phyloP scores from a whole-genome alignment of 1,284 basidiomycete genomes.

The Sporisorium exsertum region DNA sequence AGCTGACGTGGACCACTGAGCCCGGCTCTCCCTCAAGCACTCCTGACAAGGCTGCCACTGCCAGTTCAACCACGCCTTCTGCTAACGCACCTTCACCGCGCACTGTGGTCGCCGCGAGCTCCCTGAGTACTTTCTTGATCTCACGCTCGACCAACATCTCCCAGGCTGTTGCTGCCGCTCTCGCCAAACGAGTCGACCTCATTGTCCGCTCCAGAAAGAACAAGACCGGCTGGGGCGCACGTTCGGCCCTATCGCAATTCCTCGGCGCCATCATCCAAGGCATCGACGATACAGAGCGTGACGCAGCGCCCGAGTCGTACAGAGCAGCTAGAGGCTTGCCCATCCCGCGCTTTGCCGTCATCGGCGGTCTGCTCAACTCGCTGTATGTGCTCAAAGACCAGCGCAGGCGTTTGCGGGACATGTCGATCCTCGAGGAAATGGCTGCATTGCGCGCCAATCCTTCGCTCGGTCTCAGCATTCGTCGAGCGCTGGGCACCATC shows the following conservation, averaged over 20 bases:
- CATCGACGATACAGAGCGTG: constrained; percentile 30
- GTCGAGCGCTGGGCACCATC: constrained; percentile 29
- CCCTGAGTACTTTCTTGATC: constrained; percentile 42
- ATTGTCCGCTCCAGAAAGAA: constrained; percentile 43
- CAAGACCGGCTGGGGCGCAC: constrained; percentile 49
- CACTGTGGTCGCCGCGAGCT: constrained; percentile 12
- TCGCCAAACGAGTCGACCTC: constrained; percentile 55
- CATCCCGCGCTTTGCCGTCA: constrained; percentile 58
- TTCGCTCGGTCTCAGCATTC: constrained; percentile 43
- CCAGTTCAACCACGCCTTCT: not conserved
- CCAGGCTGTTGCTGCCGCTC: constrained; percentile 56
- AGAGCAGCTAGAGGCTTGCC: constrained; percentile 37
- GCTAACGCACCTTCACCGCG: not conserved
- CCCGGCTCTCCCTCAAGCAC: constrained; percentile 18
- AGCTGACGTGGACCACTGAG: constrained; percentile 41
- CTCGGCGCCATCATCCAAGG: constrained; percentile 45
- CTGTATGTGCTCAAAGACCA: constrained; percentile 56
- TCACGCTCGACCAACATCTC: constrained; percentile 45
- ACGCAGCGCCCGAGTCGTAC: constrained; percentile 36
- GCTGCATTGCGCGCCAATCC: constrained; percentile 43
- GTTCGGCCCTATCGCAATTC: constrained; percentile 51
- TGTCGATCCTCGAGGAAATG: constrained; percentile 52
- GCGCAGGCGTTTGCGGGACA: constrained; percentile 32
- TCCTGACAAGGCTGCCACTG: not conserved
- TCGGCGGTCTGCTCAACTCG: constrained; percentile 61